Conservation (phyloP, 768 basidiomycete genomes). For the Phanerodontia chrysosporium region DNA sequence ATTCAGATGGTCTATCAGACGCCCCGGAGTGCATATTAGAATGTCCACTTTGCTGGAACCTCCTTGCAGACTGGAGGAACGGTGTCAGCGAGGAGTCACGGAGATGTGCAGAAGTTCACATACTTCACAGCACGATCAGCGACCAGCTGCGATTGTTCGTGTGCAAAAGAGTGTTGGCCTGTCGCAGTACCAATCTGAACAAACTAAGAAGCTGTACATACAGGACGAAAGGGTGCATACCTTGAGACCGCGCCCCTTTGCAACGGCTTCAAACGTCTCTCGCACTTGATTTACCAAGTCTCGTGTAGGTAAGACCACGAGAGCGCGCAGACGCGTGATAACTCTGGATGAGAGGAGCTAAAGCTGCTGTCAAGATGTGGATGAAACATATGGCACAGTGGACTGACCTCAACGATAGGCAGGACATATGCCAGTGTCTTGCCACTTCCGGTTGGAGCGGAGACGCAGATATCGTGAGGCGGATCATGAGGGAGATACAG, state of each 20-base stretch:
- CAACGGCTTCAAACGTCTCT: constrained; percentile 84
- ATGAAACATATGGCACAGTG: not conserved
- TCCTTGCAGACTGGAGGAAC: constrained; percentile 55
- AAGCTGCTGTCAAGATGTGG: not conserved
- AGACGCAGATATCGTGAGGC: constrained; percentile 84
- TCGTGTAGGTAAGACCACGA: constrained; percentile 89
- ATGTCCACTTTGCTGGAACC: constrained; percentile 93
- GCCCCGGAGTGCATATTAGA: constrained; percentile 91
- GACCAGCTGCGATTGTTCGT: constrained; percentile 83
- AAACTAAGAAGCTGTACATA: not conserved
- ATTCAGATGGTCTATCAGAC: constrained; percentile 89
- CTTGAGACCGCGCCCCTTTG: constrained; percentile 84
- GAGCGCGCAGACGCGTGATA: constrained; percentile 80
- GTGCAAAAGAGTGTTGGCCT: constrained; percentile 90
- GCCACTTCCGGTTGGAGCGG: constrained; percentile 96
- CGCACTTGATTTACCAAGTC: constrained; percentile 90
- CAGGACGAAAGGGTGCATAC: constrained; percentile 35
- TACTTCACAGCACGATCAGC: constrained; percentile 56
- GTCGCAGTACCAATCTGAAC: constrained; percentile 71
- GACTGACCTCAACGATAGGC: constrained; percentile 78
- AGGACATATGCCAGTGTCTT: constrained; percentile 96
- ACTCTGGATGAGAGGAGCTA: constrained; percentile 65
- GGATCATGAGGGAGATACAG: constrained; percentile 65
- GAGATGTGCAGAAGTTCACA: not conserved
- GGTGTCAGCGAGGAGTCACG: not conserved